Base-by-base conservation (phyloP, 1,284 basidiomycete genomes). In the Leccinum angustisporum region DNA sequence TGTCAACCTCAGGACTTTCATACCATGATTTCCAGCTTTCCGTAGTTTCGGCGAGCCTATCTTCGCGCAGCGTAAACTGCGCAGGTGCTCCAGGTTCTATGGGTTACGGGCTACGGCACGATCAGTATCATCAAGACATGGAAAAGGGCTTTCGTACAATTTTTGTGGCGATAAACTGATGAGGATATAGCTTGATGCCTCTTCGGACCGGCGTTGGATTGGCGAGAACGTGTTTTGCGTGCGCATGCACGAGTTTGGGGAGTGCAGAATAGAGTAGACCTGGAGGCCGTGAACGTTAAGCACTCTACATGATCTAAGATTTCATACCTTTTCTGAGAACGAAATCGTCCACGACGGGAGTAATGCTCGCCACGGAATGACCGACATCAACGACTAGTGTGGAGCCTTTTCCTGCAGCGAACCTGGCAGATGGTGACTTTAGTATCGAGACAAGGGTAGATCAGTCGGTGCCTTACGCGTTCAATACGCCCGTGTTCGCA, bases 311-410 rank as follows among this genome's bases (percentile, higher is more conserved):
- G 40, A 18, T 43, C 5, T 46, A 63, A 52, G 63, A 40, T 58
- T 51, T 63, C 72, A 63, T 65, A 88, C 96, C 96, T 83, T 98
- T 98, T 67, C 96, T 86, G 54, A 99, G 84, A 43, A 99, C 97
- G 70, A 99, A 99, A 0, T 97, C 97, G 71, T 99, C 97, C 8
- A 97, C 94, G 10, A 99, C 92, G 1, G 97, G 97, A 1, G 94
- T 95, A 16, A 97, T 93, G 64, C 93, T 96, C 9, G 91, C 89
- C 73, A 90, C 88, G 21, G 91, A 86, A 65, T 94, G 89, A 5
- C 97, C 97, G 50, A 99, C 85, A 71, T 99, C 97, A 55, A 99
- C 88, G 0, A 99, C 92, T 56, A 99, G 81, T 3, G 96, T 95
- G 33, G 96, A 95, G 1, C 95, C 95, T 76, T 96, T 97, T 40